These are phyloP conservation scores for Hydrangea macrophylla DNA, from an alignment of 148 eudicot genomes.

Conservation along the genomic window DNA sequence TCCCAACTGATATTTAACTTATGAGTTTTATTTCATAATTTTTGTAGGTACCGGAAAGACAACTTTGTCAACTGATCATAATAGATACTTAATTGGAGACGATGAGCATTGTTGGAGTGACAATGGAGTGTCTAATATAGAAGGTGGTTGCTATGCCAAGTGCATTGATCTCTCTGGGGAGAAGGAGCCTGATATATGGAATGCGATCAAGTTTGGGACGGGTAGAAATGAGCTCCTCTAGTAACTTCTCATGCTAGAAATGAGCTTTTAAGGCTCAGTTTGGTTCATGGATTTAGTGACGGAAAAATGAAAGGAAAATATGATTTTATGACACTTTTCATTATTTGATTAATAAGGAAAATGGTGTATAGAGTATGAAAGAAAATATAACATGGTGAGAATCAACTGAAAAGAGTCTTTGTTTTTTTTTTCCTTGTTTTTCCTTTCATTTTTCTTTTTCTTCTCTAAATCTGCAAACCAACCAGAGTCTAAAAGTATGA, in stretches of 20 bases:
- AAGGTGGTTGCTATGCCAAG: conserved; percentile 92
- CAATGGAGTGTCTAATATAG: conserved; percentile 72
- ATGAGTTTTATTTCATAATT: not conserved
- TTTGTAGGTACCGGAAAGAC: conserved; percentile 76
- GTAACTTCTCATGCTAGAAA: too few species aligned
- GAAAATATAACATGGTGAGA: too few species aligned
- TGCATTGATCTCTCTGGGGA: conserved; percentile 70
- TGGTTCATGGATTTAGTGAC: too few species aligned
- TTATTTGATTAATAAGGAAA: not conserved
- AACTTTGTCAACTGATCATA: conserved; percentile 74
- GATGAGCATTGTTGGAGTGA: conserved; percentile 84
- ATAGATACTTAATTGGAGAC: conserved; percentile 67
- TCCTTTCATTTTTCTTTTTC: too few species aligned
- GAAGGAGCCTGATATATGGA: conserved; percentile 84
- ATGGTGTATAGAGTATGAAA: too few species aligned
- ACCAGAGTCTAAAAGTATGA: too few species aligned
- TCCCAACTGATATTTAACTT: conserved; percentile 24
- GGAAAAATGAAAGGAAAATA: too few species aligned
- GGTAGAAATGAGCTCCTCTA: conserved; percentile 10
- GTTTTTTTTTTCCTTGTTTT: too few species aligned
- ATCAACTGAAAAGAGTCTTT: too few species aligned
- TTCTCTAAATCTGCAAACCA: too few species aligned
- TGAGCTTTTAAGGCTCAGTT: too few species aligned
- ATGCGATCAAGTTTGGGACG: conserved; percentile 70
- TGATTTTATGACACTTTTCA: too few species aligned